Evolutionary conservation across 129 eudicot genomes (phyloP), one percentile per base, ranked within the genome.

Genomic region (Escallonia rubra): DNA sequence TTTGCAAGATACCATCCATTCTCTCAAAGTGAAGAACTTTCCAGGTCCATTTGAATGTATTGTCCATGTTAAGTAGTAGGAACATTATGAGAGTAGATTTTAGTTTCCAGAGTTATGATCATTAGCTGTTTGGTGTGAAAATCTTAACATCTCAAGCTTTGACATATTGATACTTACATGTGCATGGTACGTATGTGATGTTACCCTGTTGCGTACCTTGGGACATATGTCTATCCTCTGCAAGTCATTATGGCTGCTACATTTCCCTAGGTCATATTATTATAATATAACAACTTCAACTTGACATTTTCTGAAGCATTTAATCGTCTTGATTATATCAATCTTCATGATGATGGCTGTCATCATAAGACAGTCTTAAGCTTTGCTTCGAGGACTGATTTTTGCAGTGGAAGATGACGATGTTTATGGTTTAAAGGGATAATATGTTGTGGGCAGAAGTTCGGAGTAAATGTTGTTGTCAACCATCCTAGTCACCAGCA

Each of bases 1-100:
- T 93, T 93, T 70, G 80, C 95, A 57, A 93, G 81, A 72, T 89
- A 87, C 66, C 84, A 79, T 61, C 88, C 96, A 63, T 84, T 75
- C 79, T 86, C 95, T 46, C 96, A 82, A 68, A 81, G 87, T 79
- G 99, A 91, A 75, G 93, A 89, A 70, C 76, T 87, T 8, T 93
- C 84, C 88, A 89, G 99, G 99, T 93, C 15, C 61, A 72, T 63
- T 34, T 57, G 2, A 43, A 15, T 5, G 45, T 77, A 47, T 63
- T 5, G 34, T 39, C 34, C 34, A 39, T 60, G 12, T 64, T 49
- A 4, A 41, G 10, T 41, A 10, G 57, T 65, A 45, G 49, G 11
- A 41, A 64, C 11, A 40, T 65, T 39, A 10, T 47, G 12, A 58
- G 14, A 56, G 54, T 43, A 56, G 38, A 49, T 39, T 53, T 48